Evolutionary conservation across 2,329 filamentous ascomycete genomes (phyloP).

Genomic region (Periconia sp.): DNA sequence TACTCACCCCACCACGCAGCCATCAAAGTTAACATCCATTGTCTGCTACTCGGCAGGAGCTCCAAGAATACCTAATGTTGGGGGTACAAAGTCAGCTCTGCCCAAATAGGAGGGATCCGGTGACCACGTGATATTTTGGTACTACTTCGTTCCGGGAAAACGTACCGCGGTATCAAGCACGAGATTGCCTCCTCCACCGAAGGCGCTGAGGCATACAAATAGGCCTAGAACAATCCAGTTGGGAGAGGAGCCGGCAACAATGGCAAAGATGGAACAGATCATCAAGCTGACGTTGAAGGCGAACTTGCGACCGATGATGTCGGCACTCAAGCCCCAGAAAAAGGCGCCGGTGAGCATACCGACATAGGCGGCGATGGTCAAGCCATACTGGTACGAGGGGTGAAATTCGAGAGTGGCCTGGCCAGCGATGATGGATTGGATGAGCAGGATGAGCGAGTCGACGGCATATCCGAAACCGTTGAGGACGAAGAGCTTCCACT

Average conservation of each 20-base stretch:
- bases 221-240: slow-evolving; percentile 66
- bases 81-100: too few relatives aligned
- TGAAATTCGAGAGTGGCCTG: slow-evolving; percentile 63
- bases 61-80: slow-evolving; percentile 63
- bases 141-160: too few relatives aligned
- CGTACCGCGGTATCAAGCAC: slow-evolving; percentile 65
- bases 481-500: slow-evolving; percentile 61
- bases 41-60: slow-evolving; percentile 59
- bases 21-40: slow-evolving; percentile 67
- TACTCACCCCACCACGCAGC: slow-evolving; percentile 57
- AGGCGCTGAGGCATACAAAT: slow-evolving; percentile 64
- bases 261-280: slow-evolving; percentile 62
- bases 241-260: slow-evolving; percentile 67
- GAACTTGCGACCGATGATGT: slow-evolving; percentile 67
- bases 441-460: slow-evolving; percentile 58
- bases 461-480: slow-evolving; percentile 66
- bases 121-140: too few relatives aligned
- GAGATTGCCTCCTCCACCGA: slow-evolving; percentile 66
- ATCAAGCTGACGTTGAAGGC: slow-evolving; percentile 70
- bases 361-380: slow-evolving; percentile 64
- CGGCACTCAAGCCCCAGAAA: slow-evolving; percentile 69
- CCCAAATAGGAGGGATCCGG: too few relatives aligned
- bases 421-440: slow-evolving; percentile 65
- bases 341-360: slow-evolving; percentile 60
- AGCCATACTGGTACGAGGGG: slow-evolving; percentile 56